Evolutionary conservation across 2,329 filamentous ascomycete genomes (phyloP), one percentile per base, ranked within the genome.

Genomic region (Arthrobotrys entomopaga): DNA sequence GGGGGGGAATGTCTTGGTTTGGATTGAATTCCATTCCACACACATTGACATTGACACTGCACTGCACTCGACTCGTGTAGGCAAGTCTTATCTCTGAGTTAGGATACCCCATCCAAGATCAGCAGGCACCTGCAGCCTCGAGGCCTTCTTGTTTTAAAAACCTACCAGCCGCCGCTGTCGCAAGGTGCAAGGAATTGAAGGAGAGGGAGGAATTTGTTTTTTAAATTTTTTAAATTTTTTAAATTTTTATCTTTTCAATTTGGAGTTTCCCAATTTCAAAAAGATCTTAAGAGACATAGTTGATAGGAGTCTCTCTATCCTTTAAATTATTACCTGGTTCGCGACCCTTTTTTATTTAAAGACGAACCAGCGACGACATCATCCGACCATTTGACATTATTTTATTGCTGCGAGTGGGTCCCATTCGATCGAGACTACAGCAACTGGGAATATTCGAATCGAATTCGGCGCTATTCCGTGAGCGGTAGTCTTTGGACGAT

Each of bases 41-140:
- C 59, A 61, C 67, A 58, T 56, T 52, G 29, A 5, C 7, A 34
- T 34, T n/a, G n/a, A 34, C 29, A 10, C 29, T 34, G 29, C 29
- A 34, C 29, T 8, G 29, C 29, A 8, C 29, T 34, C 3, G 7
- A 8, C 29, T 34, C 3, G 7, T 2, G 29, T 34, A 42, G 48
- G 69, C 46, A 60, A 65, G 49, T 61, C 57, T 74, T 74, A 74
- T 74, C 70, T 74, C 70, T 74, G 56, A 66, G 57, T 63, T 59
- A 11, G 70, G 70, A 19, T 67, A 67, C 70, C 63, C 63, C 57
- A 74, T 74, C 63, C 70, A 74, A 34, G 70, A 58, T 61, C 70
- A 63, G 56, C 63, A 66, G 70, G 63, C 70, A 67, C 70, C 63
- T 67, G 70, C 59, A 58, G 34, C 34, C 19, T 50, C 26, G 40